phyloP scores from a whole-genome alignment of 108 stramenopile species.

The Mediolabrus comicus region DNA sequence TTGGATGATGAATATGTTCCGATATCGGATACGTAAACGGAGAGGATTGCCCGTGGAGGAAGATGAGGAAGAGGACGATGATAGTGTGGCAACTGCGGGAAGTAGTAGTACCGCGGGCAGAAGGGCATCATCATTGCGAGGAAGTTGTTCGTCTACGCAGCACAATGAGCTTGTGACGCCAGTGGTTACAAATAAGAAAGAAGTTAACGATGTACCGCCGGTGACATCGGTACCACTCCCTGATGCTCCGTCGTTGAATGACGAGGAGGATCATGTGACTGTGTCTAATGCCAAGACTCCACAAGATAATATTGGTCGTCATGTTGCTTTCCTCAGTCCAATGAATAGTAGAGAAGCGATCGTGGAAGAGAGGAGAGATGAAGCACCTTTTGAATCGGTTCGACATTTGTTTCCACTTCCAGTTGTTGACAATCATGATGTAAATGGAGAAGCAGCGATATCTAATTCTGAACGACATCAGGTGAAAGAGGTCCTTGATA shows the following conservation, averaged over 20 bases:
- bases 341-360: background rate
- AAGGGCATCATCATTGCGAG: background rate
- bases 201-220: background rate
- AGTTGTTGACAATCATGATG: background rate
- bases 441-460: background rate
- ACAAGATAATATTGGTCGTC: background rate
- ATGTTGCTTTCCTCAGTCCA: background rate
- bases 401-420: background rate
- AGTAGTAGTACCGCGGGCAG: constrained; percentile 8
- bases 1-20: constrained; percentile 34
- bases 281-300: background rate
- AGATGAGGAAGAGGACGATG: constrained; percentile 44
- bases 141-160: background rate
- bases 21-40: constrained; percentile 24
- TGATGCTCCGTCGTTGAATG: background rate
- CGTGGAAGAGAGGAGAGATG: background rate
- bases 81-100: constrained; percentile 29
- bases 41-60: constrained; percentile 32
- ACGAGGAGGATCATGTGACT: background rate
- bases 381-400: background rate
- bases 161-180: background rate
- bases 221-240: background rate
- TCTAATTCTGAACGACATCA: background rate
- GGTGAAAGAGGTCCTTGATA: background rate
- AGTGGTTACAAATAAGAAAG: background rate